Percentiles rank a stretch among this genome's conserved stretches.
These are phyloP conservation scores for Tuber calosporum DNA, from an alignment of 495 filamentous ascomycete genomes.

Conservation along the genomic window DNA sequence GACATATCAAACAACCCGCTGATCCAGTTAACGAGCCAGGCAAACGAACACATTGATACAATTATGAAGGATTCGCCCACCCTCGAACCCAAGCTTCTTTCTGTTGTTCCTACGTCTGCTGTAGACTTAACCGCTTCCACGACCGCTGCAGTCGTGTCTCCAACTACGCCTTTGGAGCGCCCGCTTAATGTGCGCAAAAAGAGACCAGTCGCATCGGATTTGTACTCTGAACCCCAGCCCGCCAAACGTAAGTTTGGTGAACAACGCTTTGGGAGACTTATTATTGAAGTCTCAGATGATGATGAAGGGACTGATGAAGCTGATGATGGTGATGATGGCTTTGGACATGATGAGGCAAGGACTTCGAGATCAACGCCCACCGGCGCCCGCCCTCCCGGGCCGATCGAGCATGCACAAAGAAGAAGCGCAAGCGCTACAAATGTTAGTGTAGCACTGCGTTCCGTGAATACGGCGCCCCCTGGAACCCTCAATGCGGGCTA, in stretches of 20 bases:
- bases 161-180: constrained; percentile 19
- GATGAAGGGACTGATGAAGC: constrained; percentile 44
- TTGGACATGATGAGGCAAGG: constrained; percentile 38
- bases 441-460: constrained; percentile 30
- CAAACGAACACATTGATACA: constrained; percentile 28
- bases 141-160: constrained; percentile 13
- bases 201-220: constrained; percentile 79
- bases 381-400: constrained; percentile 4
- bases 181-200: constrained; percentile 44
- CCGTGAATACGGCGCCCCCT: constrained; percentile 18
- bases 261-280: constrained; percentile 44
- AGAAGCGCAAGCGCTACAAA: constrained; percentile 28
- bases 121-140: background rate
- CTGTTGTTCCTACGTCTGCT: background rate
- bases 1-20: constrained; percentile 21
- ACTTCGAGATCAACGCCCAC: constrained; percentile 49
- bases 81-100: constrained; percentile 3
- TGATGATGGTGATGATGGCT: constrained; percentile 42
- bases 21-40: constrained; percentile 3
- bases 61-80: constrained; percentile 39
- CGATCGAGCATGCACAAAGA: constrained; percentile 17
- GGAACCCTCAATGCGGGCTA: constrained; percentile 19
- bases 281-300: constrained; percentile 69
- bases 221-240: constrained; percentile 50
- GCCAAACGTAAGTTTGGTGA: constrained; percentile 58